Evolutionary conservation across 768 basidiomycete genomes (phyloP).

Genomic region (Auricularia auricula-judae): DNA sequence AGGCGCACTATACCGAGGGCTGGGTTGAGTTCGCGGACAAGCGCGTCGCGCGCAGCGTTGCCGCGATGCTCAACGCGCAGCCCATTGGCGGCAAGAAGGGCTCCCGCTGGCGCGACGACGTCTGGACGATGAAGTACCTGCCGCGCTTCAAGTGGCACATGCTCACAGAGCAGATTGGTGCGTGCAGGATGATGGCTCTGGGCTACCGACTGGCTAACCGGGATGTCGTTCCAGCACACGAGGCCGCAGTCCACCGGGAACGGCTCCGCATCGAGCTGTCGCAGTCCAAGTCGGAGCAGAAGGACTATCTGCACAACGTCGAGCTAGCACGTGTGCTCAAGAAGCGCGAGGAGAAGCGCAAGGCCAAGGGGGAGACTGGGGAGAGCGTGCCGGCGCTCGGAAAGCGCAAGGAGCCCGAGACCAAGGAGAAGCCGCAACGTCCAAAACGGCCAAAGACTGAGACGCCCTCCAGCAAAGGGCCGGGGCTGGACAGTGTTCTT

Average conservation of each 20-base stretch:
- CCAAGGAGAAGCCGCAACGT: conserved; percentile 46
- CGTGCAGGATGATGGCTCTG: conserved; percentile 22
- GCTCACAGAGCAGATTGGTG: conserved; percentile 97
- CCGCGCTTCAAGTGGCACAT: conserved; percentile 98
- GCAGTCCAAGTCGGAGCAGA: conserved; percentile 80
- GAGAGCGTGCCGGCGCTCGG: conserved; percentile 5
- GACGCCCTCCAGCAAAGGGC: conserved; percentile 4
- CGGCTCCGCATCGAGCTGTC: conserved; percentile 86
- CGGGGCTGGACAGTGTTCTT: conserved; percentile 32
- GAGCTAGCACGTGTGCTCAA: conserved; percentile 81
- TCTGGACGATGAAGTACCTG: conserved; percentile 99
- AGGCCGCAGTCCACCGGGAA: conserved; percentile 78
- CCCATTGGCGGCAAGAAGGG: conserved; percentile 92
- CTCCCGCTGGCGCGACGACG: conserved; percentile 85
- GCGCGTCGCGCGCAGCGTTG: conserved; percentile 76
- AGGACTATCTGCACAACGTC: conserved; percentile 87
- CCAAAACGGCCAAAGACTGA: conserved; percentile 15
- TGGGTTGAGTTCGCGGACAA: conserved; percentile 99
- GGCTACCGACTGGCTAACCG: conserved; percentile 6
- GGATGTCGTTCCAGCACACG: conserved; percentile 53
- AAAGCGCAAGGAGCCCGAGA: conserved; percentile 12
- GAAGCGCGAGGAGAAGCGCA: conserved; percentile 53
- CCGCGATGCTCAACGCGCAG: conserved; percentile 92
- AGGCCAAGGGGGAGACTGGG: conserved; percentile 14
- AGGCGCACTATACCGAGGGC: conserved; percentile 85